Evolutionary conservation across 495 filamentous ascomycete genomes (phyloP), one percentile per base, ranked within the genome.

Genomic region (Lichina pygmaea): DNA sequence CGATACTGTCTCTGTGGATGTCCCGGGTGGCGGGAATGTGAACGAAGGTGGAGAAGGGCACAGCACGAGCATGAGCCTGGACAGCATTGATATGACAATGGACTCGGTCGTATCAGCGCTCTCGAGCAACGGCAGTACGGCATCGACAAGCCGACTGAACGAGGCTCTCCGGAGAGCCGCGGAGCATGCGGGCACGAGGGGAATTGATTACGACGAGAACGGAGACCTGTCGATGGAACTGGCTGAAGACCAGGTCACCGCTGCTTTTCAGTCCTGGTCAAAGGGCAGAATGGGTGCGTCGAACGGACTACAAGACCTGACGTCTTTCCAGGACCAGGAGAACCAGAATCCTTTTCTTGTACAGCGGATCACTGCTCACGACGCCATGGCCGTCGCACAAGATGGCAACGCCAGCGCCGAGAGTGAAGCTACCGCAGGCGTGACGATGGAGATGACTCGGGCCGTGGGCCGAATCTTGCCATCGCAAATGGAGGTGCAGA

Each of bases 171-270:
- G 74, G 42, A 70, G 77, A 49, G 85, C 85, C 5, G 71, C 81
- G 7, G 69, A 67, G 42, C 68, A 72, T 54, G 83, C 85, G 31
- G 79, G 73, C 13, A 81, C 74, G 0, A 61, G 66, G 44, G 66
- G 63, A 13, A 62, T 77, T 38, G 72, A 74, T 12, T 62, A 70
- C 44, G 71, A 76, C 44, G 69, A 72, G 38, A 62, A 67, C 46
- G 66, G 61, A 17, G 72, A 81, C 9, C 65, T 79, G 47, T 71
- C 70, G 3, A 68, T 80, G 58, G 80, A 81, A 43, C 74, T 84
- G 40, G 80, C 78, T 7, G 76, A 81, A 46, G 79, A 89, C 49
- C 74, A 85, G 46, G 75, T 92, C 46, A 83, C 81, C 7, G 70
- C 72, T 34, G 73, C 77, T 13, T 79, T 80, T 49, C 67, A 77